Evolutionary conservation across 2,329 filamentous ascomycete genomes (phyloP).

Genomic region (Aspergillus ochraceus): DNA sequence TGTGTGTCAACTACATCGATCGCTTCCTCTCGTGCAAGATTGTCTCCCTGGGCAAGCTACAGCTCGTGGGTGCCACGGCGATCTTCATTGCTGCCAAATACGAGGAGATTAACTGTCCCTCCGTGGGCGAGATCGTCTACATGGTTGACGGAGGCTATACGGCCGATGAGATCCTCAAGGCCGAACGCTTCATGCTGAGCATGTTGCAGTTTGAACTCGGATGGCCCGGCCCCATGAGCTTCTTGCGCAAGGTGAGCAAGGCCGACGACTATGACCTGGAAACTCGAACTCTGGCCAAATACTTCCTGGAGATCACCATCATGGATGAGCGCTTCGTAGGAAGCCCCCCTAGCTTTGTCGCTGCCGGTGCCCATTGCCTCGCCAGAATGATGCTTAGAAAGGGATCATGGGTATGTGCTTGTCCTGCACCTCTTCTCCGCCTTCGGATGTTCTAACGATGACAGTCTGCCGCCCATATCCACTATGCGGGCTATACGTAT

Average conservation of each 20-base stretch:
- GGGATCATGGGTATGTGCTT: constrained; percentile 79
- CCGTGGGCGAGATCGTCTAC: constrained; percentile 91
- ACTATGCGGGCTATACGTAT: constrained; percentile 93
- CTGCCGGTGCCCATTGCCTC: constrained; percentile 89
- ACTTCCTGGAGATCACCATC: constrained; percentile 93
- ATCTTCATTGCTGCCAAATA: constrained; percentile 97
- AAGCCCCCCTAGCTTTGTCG: constrained; percentile 83
- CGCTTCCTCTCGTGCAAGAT: constrained; percentile 94
- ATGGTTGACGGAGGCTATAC: constrained; percentile 96
- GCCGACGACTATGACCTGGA: constrained; percentile 97
- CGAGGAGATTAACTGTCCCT: constrained; percentile 97
- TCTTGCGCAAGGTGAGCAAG: constrained; percentile 94
- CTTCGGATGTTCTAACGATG: constrained; percentile 18
- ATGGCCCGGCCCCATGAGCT: constrained; percentile 99
- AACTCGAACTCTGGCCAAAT: constrained; percentile 92
- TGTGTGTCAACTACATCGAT: constrained; percentile 95
- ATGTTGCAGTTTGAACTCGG: constrained; percentile 95
- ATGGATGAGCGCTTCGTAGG: constrained; percentile 98
- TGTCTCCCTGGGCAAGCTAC: constrained; percentile 90
- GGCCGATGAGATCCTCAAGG: constrained; percentile 90
- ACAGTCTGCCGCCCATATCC: constrained; percentile 77
- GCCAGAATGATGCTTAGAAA: constrained; percentile 86
- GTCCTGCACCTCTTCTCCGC: not conserved
- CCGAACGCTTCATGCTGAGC: constrained; percentile 95
- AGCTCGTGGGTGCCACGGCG: constrained; percentile 92